Base-by-base conservation (phyloP, 2,329 filamentous ascomycete genomes). In the Malbranchea zuffiana region DNA sequence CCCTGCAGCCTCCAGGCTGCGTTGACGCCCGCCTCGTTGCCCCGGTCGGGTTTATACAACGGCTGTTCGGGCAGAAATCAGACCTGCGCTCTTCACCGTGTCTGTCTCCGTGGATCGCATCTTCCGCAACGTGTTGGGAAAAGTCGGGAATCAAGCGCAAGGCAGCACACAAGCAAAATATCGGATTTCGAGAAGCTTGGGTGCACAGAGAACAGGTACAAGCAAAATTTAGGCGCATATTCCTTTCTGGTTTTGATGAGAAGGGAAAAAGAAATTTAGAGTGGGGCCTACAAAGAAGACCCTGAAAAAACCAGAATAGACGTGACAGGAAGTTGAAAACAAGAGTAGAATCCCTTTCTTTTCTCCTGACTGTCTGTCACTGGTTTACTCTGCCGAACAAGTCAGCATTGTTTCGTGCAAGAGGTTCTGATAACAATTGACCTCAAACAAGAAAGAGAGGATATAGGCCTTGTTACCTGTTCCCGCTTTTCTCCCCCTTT, bases 21-120 rank as follows among this genome's bases (percentile, higher is more conserved):
- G 34, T 39, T 32, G 36, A 34, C 36, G 36, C 36, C 36, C 36
- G 36, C 34, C 19, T 33, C 17, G 29, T 20, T n/a, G n/a, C n/a
- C 31, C 34, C 36, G 36, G 30, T 31, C 30, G 30, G 19, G 30
- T 39, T 39, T 39, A 33, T 23, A 34, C 34, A 33, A 39, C 36
- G 36, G 28, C 30, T 25, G 24, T 18, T 39, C 36, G 34, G 36
- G 36, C 36, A 29, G 23, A 29, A 33, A 29, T 17, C 34, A 39
- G 25, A 31, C 12, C 21, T 28, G 16, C 26, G 8, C 29, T 29
- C 34, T 39, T 39, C 36, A 39, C 20, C 19, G 11, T 26, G 15
- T 17, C 21, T 33, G 28, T 25, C 36, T 39, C 21, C 21, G 15
- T 17, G 19, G 34, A 33, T 28, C 23, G 17, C 36, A 27, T 32